Base-by-base conservation (phyloP, 257 asterid species). In the Lavandula angustifolia region DNA sequence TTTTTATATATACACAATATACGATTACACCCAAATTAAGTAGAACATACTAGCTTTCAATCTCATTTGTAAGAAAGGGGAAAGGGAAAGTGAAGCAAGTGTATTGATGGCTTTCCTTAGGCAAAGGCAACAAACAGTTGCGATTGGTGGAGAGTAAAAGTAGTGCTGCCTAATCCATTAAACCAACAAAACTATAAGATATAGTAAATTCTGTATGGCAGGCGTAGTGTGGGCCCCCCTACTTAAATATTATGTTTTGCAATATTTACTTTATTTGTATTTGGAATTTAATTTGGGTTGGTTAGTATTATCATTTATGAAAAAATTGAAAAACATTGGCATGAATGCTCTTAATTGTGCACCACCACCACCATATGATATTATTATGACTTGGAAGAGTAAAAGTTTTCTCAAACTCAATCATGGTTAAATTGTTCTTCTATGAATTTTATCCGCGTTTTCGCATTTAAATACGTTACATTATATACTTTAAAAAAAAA, bases 121-220 rank as follows among this genome's bases (percentile, higher is more conserved):
- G 22, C 34, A 35, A 66, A 53, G 60, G 59, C 77, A 60, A 37
- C 43, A 67, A 67, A 61, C 54, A 37, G 62, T 60, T 60, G 73
- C 14, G 78, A 73, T 73, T 73, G 73, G 70, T 67, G 60, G 64
- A 60, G 66, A 60, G 62, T 46, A 27, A 54, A 16, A 37, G 60
- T 46, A 47, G 32, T 62, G 49, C 4, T 44, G 75, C 75, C 75
- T 22, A 17, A 58, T 27, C 59, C 72, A 50, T 50, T 66, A 48
- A 51, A 27, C 5, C 11, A 4, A 38, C 2, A 38, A 40, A 18
- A 56, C 29, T 22, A 43, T 10, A 33, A 34, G 22, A 6, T 10
- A n/a, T 34, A 38, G 18, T 60, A 29, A 51, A 69, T 18, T 41
- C 9, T 14, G 17, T n/a, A 8, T 12, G 9, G 50, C 37, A 37